Evolutionary conservation across 2,329 filamentous ascomycete genomes (phyloP), one percentile per base, ranked within the genome.

Genomic region (Fonsecaea erecta): DNA sequence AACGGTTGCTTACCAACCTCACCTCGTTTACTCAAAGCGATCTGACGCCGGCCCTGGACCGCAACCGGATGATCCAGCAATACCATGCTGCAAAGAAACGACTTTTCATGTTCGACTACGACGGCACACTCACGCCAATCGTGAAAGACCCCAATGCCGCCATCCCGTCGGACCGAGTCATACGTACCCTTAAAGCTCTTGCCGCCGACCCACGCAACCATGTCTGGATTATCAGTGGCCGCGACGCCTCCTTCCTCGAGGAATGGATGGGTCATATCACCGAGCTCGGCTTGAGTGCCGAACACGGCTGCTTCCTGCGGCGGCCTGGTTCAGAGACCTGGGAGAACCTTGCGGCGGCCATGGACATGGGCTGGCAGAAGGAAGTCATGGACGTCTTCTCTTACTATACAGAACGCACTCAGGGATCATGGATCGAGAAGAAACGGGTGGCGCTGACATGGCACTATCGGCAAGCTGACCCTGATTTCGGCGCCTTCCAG

Each of bases 61-160:
- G 88, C 37, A 83, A 87, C 2, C 83, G 87, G 68, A 79, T 97
- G 70, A 81, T 96, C 40, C 81, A 84, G 61, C 88, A 89, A 66
- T 98, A 97, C 77, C 86, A 88, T 66, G 81, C 85, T 43, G 88
- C 92, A 2, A 85, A 85, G 68, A 92, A 91, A 78, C 88, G 95
- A 11, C 83, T 99, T 2, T 97, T 98, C 82, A 94, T 99, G 91
- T 97, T 98, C 75, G 95, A 99, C 79, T 99, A 99, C 74, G 95
- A 99, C 76, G 95, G 95, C 54, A 99, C 95, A 0, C 85, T 99
- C 61, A 98, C 95, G 2, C 92, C 93, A 0, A 98, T 99, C 72
- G 95, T 98, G 62, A 90, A 90, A 71, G 93, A 98, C 74, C 95
- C 95, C 1, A 89, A 90, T 70, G 89, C 92, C 4, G 95, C 95